phyloP scores from a whole-genome alignment of 768 basidiomycete species.

The Collybia sordida region DNA sequence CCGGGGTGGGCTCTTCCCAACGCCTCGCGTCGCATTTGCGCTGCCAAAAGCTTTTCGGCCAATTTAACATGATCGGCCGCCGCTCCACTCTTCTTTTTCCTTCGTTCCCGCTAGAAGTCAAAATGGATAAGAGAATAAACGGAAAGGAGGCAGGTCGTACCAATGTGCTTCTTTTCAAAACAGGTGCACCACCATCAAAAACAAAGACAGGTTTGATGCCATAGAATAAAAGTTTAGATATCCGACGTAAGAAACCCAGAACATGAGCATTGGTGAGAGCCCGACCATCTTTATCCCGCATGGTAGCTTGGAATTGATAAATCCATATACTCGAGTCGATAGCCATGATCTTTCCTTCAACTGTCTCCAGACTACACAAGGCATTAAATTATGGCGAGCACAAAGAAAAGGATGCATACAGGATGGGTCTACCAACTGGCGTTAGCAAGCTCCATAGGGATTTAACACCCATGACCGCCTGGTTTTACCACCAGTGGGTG shows the following conservation, averaged over 20 bases:
- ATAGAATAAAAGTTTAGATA: conserved; percentile 93
- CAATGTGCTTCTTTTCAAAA: conserved; percentile 84
- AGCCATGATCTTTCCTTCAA: conserved; percentile 93
- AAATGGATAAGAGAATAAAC: not conserved
- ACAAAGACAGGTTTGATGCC: conserved; percentile 99
- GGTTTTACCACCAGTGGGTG: conserved; percentile 8
- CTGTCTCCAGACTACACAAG: conserved; percentile 75
- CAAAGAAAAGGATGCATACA: conserved; percentile 48
- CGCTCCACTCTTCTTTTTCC: conserved; percentile 89
- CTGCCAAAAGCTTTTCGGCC: conserved; percentile 90
- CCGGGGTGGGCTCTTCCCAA: conserved; percentile 54
- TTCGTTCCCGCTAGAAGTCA: conserved; percentile 70
- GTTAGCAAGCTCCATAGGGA: conserved; percentile 90
- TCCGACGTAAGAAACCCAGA: conserved; percentile 85
- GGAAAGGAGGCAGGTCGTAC: conserved; percentile 35
- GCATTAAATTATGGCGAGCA: not conserved
- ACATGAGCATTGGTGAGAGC: conserved; percentile 92
- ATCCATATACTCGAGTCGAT: conserved; percentile 99
- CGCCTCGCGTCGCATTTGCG: conserved; percentile 89
- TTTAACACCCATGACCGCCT: conserved; percentile 84
- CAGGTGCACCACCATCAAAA: conserved; percentile 96
- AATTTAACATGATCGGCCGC: conserved; percentile 81
- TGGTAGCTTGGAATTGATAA: conserved; percentile 99
- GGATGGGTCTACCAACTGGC: conserved; percentile 92
- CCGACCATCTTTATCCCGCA: conserved; percentile 96